Conservation (phyloP, 495 filamentous ascomycete species). For the Penicillium goetzii region DNA sequence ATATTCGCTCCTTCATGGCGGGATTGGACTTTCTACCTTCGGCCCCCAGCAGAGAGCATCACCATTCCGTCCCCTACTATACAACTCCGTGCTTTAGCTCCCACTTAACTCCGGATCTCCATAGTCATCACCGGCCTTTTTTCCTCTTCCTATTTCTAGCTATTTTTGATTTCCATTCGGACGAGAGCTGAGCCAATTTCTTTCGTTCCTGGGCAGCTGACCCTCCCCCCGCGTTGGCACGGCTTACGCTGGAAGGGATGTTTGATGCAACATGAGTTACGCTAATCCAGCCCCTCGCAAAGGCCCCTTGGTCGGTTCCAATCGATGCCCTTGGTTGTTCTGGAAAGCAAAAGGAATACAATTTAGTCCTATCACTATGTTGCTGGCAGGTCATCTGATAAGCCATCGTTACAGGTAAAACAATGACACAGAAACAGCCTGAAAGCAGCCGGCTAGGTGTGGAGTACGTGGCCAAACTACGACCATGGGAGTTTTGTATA, state of each 20-base stretch:
- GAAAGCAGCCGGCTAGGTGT: slow-evolving; percentile 16
- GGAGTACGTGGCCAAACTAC: slow-evolving; percentile 10
- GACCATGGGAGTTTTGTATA: not conserved
- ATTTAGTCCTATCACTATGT: slow-evolving; percentile 6
- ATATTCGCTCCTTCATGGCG: not conserved
- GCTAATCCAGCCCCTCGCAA: slow-evolving; percentile 1
- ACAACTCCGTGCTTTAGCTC: not conserved
- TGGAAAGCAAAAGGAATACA: slow-evolving; percentile 8
- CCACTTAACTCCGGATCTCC: slow-evolving; percentile 9
- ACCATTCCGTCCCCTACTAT: not conserved
- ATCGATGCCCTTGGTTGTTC: slow-evolving; percentile 1
- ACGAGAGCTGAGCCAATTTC: not conserved
- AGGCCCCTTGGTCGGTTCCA: slow-evolving; percentile 4
- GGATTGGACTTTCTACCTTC: not conserved
- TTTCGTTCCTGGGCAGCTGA: slow-evolving; percentile 1
- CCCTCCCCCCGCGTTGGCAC: slow-evolving; percentile 13
- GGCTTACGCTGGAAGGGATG: not conserved
- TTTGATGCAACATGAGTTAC: slow-evolving; percentile 10
- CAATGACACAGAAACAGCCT: slow-evolving; percentile 13
- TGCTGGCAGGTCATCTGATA: slow-evolving; percentile 19
- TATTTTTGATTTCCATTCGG: not conserved
- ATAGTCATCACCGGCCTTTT: slow-evolving; percentile 5
- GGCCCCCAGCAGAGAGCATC: not conserved
- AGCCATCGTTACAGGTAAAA: slow-evolving; percentile 7
- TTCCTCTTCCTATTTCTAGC: not conserved